phyloP scores from a whole-genome alignment of 768 basidiomycete species.

The Hericium rajendrae region DNA sequence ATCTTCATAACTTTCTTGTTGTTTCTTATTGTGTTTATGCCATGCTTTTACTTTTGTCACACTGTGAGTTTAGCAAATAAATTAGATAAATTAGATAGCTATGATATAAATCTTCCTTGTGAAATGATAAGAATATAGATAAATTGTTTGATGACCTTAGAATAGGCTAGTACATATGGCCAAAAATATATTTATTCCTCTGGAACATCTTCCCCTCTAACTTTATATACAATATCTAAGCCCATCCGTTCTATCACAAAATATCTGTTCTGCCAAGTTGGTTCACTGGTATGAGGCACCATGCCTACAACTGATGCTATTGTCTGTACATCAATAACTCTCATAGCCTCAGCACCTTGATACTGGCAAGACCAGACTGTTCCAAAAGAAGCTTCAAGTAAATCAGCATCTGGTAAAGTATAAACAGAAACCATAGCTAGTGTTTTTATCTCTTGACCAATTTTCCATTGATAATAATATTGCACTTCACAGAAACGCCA shows the following conservation, averaged over 20 bases:
- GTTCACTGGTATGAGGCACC: slow-evolving; percentile 2
- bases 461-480: slow-evolving; percentile 1
- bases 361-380: slow-evolving; percentile 5
- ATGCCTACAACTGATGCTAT: slow-evolving; percentile 6
- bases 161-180: no score
- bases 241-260: neutral
- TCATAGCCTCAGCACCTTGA: slow-evolving; percentile 1
- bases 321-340: neutral
- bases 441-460: neutral
- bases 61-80: no score
- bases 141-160: no score
- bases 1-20: no score
- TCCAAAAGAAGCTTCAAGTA: slow-evolving; percentile 2
- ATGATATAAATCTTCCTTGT: no score
- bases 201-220: neutral
- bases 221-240: neutral
- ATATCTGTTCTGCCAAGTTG: neutral
- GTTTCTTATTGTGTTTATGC: no score
- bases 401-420: neutral
- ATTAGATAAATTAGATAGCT: no score
- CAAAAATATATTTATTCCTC: neutral
- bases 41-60: no score
- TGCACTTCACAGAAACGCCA: slow-evolving; percentile 4
- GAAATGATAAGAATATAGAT: no score
- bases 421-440: slow-evolving; percentile 10